Conservation (phyloP, 306 rosid genomes). For the Corylus avellana region DNA sequence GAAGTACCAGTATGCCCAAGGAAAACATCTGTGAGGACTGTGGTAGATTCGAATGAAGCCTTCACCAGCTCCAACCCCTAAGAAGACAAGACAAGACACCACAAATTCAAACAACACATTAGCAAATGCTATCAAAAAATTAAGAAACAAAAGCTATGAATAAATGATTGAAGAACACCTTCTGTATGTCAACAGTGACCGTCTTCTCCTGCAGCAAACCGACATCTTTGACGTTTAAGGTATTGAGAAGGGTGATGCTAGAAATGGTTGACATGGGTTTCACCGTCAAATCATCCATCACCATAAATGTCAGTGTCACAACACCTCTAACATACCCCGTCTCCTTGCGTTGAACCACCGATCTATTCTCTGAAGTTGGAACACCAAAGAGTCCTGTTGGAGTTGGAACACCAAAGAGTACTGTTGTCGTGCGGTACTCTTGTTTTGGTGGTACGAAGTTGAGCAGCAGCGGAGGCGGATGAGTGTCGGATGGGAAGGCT, state of each 20-base stretch:
- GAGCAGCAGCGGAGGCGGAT: background rate
- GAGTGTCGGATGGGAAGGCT: background rate
- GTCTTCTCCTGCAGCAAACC: background rate
- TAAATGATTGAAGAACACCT: background rate
- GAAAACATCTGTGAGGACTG: constrained; percentile 12
- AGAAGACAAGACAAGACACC: background rate
- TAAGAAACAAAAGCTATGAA: background rate
- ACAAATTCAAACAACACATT: background rate
- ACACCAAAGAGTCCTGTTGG: too few relatives aligned
- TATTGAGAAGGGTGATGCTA: background rate
- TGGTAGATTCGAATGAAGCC: background rate
- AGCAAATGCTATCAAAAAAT: background rate
- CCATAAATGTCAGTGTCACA: background rate
- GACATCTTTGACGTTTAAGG: background rate
- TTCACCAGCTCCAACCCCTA: constrained; percentile 4
- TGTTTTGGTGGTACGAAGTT: background rate
- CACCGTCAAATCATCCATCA: constrained; percentile 2
- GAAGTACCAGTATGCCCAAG: background rate
- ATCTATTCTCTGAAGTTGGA: too few relatives aligned
- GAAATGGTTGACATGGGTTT: background rate
- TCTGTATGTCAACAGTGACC: background rate
- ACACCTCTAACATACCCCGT: background rate
- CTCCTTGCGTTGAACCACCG: background rate
- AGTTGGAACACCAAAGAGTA: too few relatives aligned
- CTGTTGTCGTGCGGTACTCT: background rate